Base-by-base conservation (phyloP, 1,284 basidiomycete genomes). In the Macrocystidia cucumis region DNA sequence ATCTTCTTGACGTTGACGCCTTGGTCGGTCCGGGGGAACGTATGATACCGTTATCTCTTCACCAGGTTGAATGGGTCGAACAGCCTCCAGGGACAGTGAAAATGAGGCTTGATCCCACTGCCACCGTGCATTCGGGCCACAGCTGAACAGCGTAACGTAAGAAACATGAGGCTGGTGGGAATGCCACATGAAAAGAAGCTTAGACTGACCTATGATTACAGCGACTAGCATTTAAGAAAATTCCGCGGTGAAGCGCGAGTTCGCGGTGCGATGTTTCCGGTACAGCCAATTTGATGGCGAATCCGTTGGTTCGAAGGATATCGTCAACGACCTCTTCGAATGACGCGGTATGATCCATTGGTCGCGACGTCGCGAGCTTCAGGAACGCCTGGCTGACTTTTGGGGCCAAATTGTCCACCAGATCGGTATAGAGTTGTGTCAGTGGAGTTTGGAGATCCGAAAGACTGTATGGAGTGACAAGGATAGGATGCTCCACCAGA, bases 31-130 rank as follows among this genome's bases (percentile, higher is more conserved):
- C 3, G 42, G 42, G 7, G 53, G 44, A 23, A 50, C 46, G 46
- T 71, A 69, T 0, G 55, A 44, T 18, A 69, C 59, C 5, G 65
- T 68, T 43, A 70, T 63, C 45, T 71, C 65, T 28, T 65, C 60
- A 9, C 57, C 60, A 1, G 42, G 35, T 2, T 33, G 21, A 37
- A 71, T 67, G 11, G 57, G 51, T 2, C 62, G 58, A 5, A 63
- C 50, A 6, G 63, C 61, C 14, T 49, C 48, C 17, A 69, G 55
- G 7, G 54, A 43, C n/a, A 67, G 49, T 0, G 57, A 54, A 39
- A 65, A 59, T 0, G 59, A 51, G 0, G 30, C 25, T 2, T 41
- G 35, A 36, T 68, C 57, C 57, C 62, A 69, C 14, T 50, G 45
- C 59, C 56, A 65, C 9, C 46, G 39, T 2, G 64, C 61, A 37